Percentiles rank a stretch among this genome's conserved stretches.
Evolutionary conservation across 208 protist species (phyloP).

Genomic region (Trypanosoma avium): DNA sequence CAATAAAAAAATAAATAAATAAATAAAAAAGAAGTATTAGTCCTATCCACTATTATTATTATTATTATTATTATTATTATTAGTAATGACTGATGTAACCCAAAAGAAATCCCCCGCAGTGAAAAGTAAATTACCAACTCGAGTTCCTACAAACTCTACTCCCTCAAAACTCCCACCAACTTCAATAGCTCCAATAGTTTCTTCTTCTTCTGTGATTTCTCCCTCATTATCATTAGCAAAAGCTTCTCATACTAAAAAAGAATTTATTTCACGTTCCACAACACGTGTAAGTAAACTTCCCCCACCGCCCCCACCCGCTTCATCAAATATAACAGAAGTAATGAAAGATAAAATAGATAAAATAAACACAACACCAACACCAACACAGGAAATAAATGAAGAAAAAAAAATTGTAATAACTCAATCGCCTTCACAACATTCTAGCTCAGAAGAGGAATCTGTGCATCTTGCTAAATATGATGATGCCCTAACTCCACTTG

Average conservation of each 20-base stretch:
- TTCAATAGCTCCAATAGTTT: neutral
- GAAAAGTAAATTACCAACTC: slow-evolving; percentile 11
- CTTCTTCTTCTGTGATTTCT: neutral
- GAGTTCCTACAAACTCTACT: neutral
- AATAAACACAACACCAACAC: neutral
- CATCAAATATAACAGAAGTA: no score
- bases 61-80: no score
- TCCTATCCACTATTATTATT: no score
- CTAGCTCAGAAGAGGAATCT: neutral
- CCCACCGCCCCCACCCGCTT: neutral
- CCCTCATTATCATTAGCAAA: neutral
- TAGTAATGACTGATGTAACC: neutral
- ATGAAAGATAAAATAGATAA: no score
- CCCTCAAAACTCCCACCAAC: neutral
- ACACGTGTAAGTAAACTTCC: neutral
- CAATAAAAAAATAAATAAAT: slow-evolving; percentile 9
- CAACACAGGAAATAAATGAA: neutral
- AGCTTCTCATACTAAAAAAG: no score
- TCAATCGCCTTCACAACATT: neutral
- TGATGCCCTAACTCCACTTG: slow-evolving; percentile 6
- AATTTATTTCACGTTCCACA: no score
- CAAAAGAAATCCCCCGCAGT: slow-evolving; percentile 1
- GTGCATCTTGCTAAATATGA: slow-evolving; percentile 7
- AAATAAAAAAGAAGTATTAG: no score
- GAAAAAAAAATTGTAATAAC: neutral